Evolutionary conservation across 1,284 basidiomycete genomes (phyloP), one percentile per base, ranked within the genome.

Genomic region (Grifola frondosa): DNA sequence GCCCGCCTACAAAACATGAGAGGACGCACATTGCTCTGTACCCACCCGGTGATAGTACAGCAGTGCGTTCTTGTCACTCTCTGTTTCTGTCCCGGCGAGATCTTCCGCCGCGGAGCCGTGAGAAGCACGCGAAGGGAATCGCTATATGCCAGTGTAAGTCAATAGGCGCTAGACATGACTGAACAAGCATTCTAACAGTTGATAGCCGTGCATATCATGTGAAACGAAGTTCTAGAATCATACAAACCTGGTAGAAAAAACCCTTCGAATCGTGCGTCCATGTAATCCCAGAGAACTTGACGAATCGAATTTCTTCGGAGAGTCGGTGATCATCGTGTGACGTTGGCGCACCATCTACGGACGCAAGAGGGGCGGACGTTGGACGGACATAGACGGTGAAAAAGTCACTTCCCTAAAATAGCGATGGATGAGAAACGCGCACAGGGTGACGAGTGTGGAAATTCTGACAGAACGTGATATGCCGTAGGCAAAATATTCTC

Each of bases 241-340:
- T 30, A 49, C 59, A 32, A 51, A 84, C 85, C 70, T 89, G 86
- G 62, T 91, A 91, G 66, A 90, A 88, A 63, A 91, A 90, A 1
- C 88, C 88, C 50, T 80, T 81, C 43, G 79, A 83, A 61, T 91
- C 87, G 43, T 80, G 77, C 7, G 81, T 80, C 89, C 89, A 91
- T 23, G 70, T 68, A 37, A 90, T 74, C 9, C 66, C 64, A 0
- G 82, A 84, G 64, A 89, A 91, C 61, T 91, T 91, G 53, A 88
- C 84, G 58, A 78, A 85, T 42, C 80, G 74, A 46, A 91, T 66
- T 50, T 82, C 81, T 35, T 91, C 88, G 6, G 66, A 48, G 35
- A 89, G 72, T 32, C 81, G 72, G 21, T 68, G 67, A 15, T 76
- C 70, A 53, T 83, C 73, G 48, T 70, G 71, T 28, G 65, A 73